Evolutionary conservation across 768 basidiomycete species (phyloP).

Genomic region (Hygrocybe coccinea): DNA sequence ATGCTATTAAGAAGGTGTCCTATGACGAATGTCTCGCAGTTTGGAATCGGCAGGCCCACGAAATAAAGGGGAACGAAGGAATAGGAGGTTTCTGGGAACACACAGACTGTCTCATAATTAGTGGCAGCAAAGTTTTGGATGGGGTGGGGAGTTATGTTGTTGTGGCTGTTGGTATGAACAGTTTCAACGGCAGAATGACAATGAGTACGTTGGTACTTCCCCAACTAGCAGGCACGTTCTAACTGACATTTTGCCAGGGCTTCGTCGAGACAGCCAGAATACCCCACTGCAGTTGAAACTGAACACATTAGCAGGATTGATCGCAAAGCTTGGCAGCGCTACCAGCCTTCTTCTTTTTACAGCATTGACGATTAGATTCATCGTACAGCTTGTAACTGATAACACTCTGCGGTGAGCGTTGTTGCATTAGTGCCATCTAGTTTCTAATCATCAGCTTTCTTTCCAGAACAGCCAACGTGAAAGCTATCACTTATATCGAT

Average conservation of each 20-base stretch:
- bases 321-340: conserved; percentile 84
- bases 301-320: conserved; percentile 86
- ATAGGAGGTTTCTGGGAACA: conserved; percentile 35
- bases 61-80: too few relatives aligned
- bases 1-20: conserved; percentile 73
- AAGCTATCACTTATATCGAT: conserved; percentile 86
- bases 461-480: conserved; percentile 69
- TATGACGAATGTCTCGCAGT: conserved; percentile 48
- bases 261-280: conserved; percentile 57
- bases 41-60: too few relatives aligned
- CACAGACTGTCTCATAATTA: conserved; percentile 87
- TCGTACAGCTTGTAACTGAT: conserved; percentile 74
- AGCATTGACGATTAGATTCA: conserved; percentile 89
- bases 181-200: conserved; percentile 96
- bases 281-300: conserved; percentile 94
- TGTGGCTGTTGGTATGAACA: conserved; percentile 85
- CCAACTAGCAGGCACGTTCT: conserved; percentile 1
- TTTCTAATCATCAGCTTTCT: too few relatives aligned
- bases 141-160: conserved; percentile 92
- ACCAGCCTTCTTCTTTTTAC: conserved; percentile 82
- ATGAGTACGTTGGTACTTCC: conserved; percentile 67
- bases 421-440: too few relatives aligned
- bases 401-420: too few relatives aligned
- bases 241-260: conserved; percentile 1
- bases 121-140: conserved; percentile 89